Conservation (phyloP, 2,329 filamentous ascomycete genomes). For the Nigrospora sphaerica region DNA sequence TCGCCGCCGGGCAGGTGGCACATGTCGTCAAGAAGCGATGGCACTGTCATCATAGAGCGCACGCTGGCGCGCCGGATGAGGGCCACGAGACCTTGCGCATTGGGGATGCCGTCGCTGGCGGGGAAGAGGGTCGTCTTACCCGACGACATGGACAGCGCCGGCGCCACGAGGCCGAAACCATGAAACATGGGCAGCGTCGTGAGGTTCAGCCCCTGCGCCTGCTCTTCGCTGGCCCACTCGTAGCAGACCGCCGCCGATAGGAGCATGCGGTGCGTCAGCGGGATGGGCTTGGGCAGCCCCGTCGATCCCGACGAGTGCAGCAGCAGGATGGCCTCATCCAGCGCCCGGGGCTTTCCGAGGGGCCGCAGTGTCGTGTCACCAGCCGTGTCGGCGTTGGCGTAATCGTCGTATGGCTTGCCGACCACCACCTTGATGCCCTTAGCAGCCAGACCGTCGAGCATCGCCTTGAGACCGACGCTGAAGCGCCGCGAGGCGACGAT, state of each 20-base stretch:
- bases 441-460: slow-evolving; percentile 6
- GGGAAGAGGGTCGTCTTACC: background rate
- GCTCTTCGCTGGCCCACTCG: background rate
- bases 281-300: slow-evolving; percentile 49
- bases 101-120: background rate
- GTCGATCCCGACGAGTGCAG: slow-evolving; percentile 40
- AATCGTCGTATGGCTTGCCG: background rate
- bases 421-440: slow-evolving; percentile 4
- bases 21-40: background rate
- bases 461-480: slow-evolving; percentile 7
- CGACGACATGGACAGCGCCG: background rate
- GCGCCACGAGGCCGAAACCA: background rate
- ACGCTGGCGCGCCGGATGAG: background rate
- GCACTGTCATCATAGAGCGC: background rate
- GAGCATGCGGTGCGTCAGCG: slow-evolving; percentile 34
- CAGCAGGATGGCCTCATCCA: slow-evolving; percentile 4
- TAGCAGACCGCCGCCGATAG: background rate
- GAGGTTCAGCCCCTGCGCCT: background rate
- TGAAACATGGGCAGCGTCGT: background rate
- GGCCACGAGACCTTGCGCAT: background rate
- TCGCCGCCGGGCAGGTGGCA: background rate
- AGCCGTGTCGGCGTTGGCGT: background rate
- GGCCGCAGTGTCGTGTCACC: background rate
- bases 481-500: slow-evolving; percentile 12
- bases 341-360: background rate